These are phyloP conservation scores for Aphanoascus verrucosus DNA, from an alignment of 2,329 filamentous ascomycete genomes.

Conservation along the genomic window DNA sequence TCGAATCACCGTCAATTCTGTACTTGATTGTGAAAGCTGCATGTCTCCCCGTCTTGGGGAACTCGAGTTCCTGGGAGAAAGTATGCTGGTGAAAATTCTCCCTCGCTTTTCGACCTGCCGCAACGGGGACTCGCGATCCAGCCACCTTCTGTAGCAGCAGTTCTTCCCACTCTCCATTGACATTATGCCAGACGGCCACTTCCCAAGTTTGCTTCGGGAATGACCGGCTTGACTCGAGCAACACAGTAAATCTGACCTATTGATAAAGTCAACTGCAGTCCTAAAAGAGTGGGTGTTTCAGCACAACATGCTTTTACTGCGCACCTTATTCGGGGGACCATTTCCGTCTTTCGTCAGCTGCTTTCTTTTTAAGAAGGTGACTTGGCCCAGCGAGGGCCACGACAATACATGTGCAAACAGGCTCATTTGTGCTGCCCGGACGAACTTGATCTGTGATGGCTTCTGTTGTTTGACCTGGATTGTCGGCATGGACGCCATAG, in stretches of 20 bases:
- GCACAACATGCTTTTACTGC: background rate
- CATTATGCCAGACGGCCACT: slow-evolving; percentile 64
- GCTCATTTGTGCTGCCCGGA: slow-evolving; percentile 34
- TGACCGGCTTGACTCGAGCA: slow-evolving; percentile 54
- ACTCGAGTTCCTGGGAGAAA: slow-evolving; percentile 24
- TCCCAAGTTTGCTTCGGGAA: slow-evolving; percentile 55
- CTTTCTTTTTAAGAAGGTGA: slow-evolving; percentile 24
- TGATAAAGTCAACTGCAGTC: slow-evolving; percentile 11
- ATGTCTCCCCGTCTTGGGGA: slow-evolving; percentile 23
- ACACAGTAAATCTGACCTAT: slow-evolving; percentile 52
- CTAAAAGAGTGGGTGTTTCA: background rate
- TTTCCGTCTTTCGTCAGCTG: background rate
- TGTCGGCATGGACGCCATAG: background rate
- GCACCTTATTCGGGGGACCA: slow-evolving; percentile 21
- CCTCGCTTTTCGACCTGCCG: slow-evolving; percentile 18
- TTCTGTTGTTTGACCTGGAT: slow-evolving; percentile 1
- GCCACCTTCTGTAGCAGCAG: slow-evolving; percentile 41
- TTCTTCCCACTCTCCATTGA: slow-evolving; percentile 47
- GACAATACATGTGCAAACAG: slow-evolving; percentile 48
- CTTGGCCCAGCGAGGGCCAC: slow-evolving; percentile 65
- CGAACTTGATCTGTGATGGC: slow-evolving; percentile 27
- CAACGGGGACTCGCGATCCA: slow-evolving; percentile 22
- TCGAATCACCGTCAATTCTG: slow-evolving; percentile 26
- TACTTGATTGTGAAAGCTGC: slow-evolving; percentile 37
- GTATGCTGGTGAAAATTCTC: slow-evolving; percentile 27